Base-by-base conservation (phyloP, 768 basidiomycete genomes). In the Russula vinacea region DNA sequence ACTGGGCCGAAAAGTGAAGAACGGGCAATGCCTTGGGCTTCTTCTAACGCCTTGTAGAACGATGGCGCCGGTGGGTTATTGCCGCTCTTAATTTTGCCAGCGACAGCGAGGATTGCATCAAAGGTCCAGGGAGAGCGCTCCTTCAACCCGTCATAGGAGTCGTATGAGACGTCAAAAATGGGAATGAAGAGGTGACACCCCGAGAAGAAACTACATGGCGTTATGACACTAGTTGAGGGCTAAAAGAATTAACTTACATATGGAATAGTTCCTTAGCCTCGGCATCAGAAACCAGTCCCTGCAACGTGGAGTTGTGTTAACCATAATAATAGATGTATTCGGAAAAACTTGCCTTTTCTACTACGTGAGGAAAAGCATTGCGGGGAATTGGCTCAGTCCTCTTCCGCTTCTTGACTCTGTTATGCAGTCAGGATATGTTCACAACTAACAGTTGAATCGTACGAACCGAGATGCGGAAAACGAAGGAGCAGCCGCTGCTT, bases 151-250 rank as follows among this genome's bases (percentile, higher is more conserved):
- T 96, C 94, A 78, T 91, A 95, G 17, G 92, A 92, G 80, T 98
- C 95, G 76, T 94, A 96, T 64, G 80, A 78, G 37, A 92, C 90
- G 77, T 97, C 94, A 79, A 95, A 97, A 66, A 97, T 81, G 53
- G 95, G 94, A 69, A 97, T 93, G 80, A 97, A 98, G 73, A 94
- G 83, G 78, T 97, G 91, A 77, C 94, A 97, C 55, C 94, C 94
- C 62, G 90, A 88, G 79, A 96, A 96, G 81, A 96, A 98, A 72
- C 92, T 94, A 52, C 24, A 56, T 22, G 67, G 51, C 69, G 73
- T 75, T 71, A 70, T 67, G 71, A 69, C 71, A 19, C 26, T 29
- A n/a, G 32, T 32, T 64, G 33, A 39, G 19, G 50, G 3, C 29
- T 45, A 51, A 32, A 70, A 19, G 64, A 50, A 39, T 55, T 17